phyloP scores from a whole-genome alignment of 345 rosid species.

The Litchi chinensis region DNA sequence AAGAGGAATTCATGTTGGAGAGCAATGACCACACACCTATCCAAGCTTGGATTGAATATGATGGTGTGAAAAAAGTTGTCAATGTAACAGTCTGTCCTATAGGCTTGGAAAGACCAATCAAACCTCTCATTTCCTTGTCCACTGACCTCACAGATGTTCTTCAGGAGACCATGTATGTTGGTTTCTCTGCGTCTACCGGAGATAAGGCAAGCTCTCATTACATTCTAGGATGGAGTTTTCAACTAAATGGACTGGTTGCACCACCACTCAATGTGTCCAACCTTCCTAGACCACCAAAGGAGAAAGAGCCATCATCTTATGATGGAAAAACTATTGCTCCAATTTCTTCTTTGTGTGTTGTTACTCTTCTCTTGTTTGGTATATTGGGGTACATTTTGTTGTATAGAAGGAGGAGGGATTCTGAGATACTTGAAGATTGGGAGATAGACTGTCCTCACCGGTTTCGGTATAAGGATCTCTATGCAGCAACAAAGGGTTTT shows the following conservation, averaged over 20 bases:
- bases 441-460: slow-evolving; percentile 76
- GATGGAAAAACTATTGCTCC: slow-evolving; percentile 35
- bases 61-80: slow-evolving; percentile 30
- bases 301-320: slow-evolving; percentile 19
- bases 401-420: slow-evolving; percentile 7
- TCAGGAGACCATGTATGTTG: slow-evolving; percentile 49
- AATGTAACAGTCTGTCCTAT: slow-evolving; percentile 55
- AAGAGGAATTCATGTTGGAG: slow-evolving; percentile 35
- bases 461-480: slow-evolving; percentile 59
- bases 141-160: slow-evolving; percentile 24
- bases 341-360: slow-evolving; percentile 34
- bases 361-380: slow-evolving; percentile 36
- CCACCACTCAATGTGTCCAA: slow-evolving; percentile 36
- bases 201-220: slow-evolving; percentile 58
- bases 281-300: slow-evolving; percentile 47
- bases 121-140: slow-evolving; percentile 41
- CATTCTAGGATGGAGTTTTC: slow-evolving; percentile 82
- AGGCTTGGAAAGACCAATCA: slow-evolving; percentile 26
- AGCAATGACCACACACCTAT: slow-evolving; percentile 35
- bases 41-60: slow-evolving; percentile 70
- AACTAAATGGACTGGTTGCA: slow-evolving; percentile 35
- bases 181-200: slow-evolving; percentile 84
- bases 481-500: slow-evolving; percentile 63
- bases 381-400: slow-evolving; percentile 25
- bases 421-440: slow-evolving; percentile 63